Evolutionary conservation across 2,329 filamentous ascomycete species (phyloP).

Genomic region (Penicillium sp.): DNA sequence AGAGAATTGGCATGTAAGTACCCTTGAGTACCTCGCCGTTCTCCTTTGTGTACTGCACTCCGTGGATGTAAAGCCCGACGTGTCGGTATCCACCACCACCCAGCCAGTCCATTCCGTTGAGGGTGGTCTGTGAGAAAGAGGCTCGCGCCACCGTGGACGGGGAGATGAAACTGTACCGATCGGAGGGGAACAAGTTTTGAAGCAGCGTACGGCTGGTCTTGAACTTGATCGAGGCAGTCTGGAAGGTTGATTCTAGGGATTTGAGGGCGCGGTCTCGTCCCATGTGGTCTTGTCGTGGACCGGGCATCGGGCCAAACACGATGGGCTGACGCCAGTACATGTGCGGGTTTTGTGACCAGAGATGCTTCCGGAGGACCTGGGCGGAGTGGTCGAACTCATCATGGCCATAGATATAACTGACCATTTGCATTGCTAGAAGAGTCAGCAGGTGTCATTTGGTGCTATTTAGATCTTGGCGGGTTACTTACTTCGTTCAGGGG

Average conservation of each 20-base stretch:
- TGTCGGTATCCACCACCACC: constrained; percentile 60
- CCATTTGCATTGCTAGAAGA: constrained; percentile 33
- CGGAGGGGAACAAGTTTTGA: constrained; percentile 50
- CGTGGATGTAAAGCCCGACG: constrained; percentile 63
- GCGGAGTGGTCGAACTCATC: constrained; percentile 59
- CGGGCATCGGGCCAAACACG: constrained; percentile 50
- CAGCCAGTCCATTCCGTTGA: constrained; percentile 60
- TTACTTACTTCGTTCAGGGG: constrained; percentile 17
- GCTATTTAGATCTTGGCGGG: background rate
- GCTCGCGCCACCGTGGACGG: constrained; percentile 49
- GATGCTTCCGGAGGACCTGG: constrained; percentile 48
- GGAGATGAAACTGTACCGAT: constrained; percentile 43
- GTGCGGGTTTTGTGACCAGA: constrained; percentile 46
- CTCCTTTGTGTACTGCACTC: constrained; percentile 56
- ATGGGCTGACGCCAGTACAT: constrained; percentile 49
- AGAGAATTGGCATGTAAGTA: constrained; percentile 58
- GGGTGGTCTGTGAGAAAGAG: constrained; percentile 43
- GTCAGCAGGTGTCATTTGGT: background rate
- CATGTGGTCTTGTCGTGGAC: constrained; percentile 41
- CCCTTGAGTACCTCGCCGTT: constrained; percentile 52
- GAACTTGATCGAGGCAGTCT: constrained; percentile 52
- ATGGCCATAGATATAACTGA: constrained; percentile 56
- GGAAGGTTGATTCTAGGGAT: constrained; percentile 41
- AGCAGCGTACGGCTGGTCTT: constrained; percentile 52
- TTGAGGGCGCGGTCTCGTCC: constrained; percentile 20